A percentile compares a stretch with the other conserved stretches of the same genome.
These are phyloP conservation scores for Aspergillus heteromorphus DNA, from an alignment of 495 filamentous ascomycete genomes.

Conservation along the genomic window DNA sequence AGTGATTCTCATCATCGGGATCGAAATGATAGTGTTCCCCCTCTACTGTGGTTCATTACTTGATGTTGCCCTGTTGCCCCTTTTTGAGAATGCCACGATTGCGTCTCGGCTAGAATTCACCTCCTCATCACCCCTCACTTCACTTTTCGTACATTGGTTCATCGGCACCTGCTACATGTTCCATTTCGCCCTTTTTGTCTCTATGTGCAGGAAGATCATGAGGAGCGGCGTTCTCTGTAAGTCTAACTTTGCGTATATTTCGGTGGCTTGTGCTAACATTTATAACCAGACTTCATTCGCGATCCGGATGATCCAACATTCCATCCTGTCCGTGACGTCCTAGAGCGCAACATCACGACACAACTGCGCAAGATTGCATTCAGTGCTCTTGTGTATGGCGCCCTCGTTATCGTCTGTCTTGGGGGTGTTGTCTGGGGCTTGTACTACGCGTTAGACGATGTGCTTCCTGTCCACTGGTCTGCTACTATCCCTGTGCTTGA, in stretches of 20 bases:
- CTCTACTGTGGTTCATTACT: constrained; percentile 91
- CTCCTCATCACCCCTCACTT: constrained; percentile 69
- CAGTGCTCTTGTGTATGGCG: constrained; percentile 92
- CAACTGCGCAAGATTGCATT: constrained; percentile 96
- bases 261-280: constrained; percentile 4
- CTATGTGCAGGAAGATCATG: constrained; percentile 98
- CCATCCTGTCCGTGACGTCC: constrained; percentile 93
- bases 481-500: constrained; percentile 86
- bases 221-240: constrained; percentile 84
- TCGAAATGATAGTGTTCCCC: constrained; percentile 98
- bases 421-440: constrained; percentile 96
- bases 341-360: constrained; percentile 86
- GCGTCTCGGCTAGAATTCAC: constrained; percentile 72
- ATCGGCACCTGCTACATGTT: constrained; percentile 99
- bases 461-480: constrained; percentile 89
- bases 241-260: constrained; percentile 20
- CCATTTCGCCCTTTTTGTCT: constrained; percentile 96
- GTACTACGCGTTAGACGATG: constrained; percentile 52
- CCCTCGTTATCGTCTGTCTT: constrained; percentile 84
- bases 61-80: constrained; percentile 80
- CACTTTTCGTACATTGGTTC: constrained; percentile 97
- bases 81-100: constrained; percentile 76
- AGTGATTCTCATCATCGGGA: constrained; percentile 96
- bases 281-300: constrained; percentile 76
- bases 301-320: constrained; percentile 98